Base-by-base conservation (phyloP, 441 rosid species). In the Mallotus repandus region DNA sequence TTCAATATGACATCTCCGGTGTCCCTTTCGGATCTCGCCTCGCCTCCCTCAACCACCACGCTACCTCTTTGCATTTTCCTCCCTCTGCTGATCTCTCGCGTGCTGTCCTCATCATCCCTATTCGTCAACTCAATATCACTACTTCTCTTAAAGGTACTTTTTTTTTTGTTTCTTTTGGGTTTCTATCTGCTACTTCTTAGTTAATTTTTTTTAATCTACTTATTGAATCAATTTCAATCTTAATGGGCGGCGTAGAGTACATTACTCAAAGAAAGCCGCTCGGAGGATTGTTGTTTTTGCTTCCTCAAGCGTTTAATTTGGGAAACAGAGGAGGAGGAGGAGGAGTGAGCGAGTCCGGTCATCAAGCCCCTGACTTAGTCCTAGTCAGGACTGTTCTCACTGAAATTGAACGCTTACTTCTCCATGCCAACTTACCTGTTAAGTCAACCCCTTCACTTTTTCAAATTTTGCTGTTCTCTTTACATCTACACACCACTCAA, bases 1-100 rank as follows among this genome's bases (percentile, higher is more conserved):
- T 96, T 63, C 99, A 93, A 74, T 96, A 96, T 55, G 99, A 96
- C 66, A 93, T 93, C 83, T 88, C 97, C 65, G 96, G 95, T 59
- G 89, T 77, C 9, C 96, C 91, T 4, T 91, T 91, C 52, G 98
- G 98, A 71, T 95, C 98, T 79, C 97, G 98, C 49, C 84, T 95
- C 80, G 89, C 99, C 52, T 54, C 85, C 6, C 93, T 95, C 77
- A 95, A 91, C 56, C 97, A 95, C 78, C 99, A 93, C 73, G 99
- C 98, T 43, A 83, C 85, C 75, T 95, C 99, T 8, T 80, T 91
- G 52, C 92, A 89, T 76, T 89, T 84, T 83, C 68, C 95, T 45
- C 82, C 90, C 57, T 95, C 88, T 53, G 83, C 91, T 32, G 98
- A 95, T 85, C 95, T 95, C 61, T 91, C 99, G 29, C 91, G 98